Percentiles rank a stretch among this genome's conserved stretches.
Conservation (phyloP, 1,139 yeast species). For the Candida glucosophila region DNA sequence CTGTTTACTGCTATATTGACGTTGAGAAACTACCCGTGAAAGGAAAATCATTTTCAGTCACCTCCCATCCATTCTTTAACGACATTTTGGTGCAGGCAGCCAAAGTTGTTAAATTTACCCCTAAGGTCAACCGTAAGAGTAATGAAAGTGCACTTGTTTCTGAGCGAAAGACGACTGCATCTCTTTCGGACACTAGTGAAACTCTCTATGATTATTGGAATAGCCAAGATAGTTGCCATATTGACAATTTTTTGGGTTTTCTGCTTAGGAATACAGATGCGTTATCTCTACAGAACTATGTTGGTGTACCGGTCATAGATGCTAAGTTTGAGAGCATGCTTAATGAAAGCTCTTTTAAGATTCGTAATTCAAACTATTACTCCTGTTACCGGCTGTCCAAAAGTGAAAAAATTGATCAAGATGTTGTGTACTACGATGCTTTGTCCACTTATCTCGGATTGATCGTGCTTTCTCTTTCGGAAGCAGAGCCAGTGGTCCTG, state of each 20-base stretch:
- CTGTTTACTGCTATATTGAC: conserved; percentile 30
- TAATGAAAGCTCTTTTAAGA: conserved; percentile 20
- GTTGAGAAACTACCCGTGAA: conserved; percentile 33
- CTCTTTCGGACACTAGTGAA: conserved; percentile 2
- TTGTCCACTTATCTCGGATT: conserved; percentile 32
- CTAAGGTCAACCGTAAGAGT: conserved; percentile 1
- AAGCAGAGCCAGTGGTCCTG: conserved; percentile 34
- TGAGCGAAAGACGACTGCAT: not conserved
- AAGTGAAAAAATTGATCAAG: conserved; percentile 19
- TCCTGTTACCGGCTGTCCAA: conserved; percentile 27
- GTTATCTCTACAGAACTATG: conserved; percentile 25
- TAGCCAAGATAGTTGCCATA: conserved; percentile 22
- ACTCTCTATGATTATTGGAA: conserved; percentile 32
- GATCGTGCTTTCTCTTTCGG: conserved; percentile 28
- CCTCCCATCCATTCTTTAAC: conserved; percentile 28
- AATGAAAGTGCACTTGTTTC: not conserved
- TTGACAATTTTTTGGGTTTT: conserved; percentile 25
- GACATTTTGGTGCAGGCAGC: conserved; percentile 24
- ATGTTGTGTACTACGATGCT: conserved; percentile 27
- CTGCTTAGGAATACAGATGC: conserved; percentile 19
- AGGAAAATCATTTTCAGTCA: conserved; percentile 32
- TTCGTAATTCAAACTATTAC: conserved; percentile 31
- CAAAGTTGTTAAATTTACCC: conserved; percentile 16
- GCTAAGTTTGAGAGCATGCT: conserved; percentile 26
- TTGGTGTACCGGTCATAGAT: conserved; percentile 25